Evolutionary conservation across 169 alveolate species (phyloP).

Genomic region (Plasmodium ovale): DNA sequence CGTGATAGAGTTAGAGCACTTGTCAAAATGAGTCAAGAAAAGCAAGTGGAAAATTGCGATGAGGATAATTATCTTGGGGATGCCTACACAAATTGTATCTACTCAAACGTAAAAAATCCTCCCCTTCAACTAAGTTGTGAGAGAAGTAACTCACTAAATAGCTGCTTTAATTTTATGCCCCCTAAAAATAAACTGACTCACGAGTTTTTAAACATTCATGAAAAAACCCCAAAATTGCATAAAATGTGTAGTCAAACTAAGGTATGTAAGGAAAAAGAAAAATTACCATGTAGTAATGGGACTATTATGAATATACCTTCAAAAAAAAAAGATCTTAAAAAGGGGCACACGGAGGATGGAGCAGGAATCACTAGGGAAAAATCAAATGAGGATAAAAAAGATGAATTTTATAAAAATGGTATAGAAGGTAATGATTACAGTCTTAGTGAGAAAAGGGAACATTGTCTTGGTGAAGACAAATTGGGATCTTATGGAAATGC

Average conservation of each 20-base stretch:
- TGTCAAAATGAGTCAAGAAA: neutral
- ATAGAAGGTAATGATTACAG: neutral
- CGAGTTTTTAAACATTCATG: no score
- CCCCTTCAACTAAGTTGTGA: neutral
- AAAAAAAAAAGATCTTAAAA: no score
- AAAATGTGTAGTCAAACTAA: no score
- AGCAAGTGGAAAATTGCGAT: neutral
- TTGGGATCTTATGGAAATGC: no score
- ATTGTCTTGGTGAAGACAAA: neutral
- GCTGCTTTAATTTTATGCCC: neutral
- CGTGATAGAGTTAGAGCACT: neutral
- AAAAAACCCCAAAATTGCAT: no score
- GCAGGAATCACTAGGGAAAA: neutral
- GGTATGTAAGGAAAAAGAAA: no score
- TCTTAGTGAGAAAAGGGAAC: neutral
- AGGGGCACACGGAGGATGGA: neutral
- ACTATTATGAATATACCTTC: neutral
- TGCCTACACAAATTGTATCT: neutral
- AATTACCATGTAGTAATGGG: no score
- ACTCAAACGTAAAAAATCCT: neutral
- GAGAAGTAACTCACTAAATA: neutral
- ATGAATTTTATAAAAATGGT: neutral
- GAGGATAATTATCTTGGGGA: neutral
- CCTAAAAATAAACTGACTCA: neutral
- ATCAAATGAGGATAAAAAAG: neutral